Conservation (phyloP, 495 filamentous ascomycete species). For the Astrothelium subdiscretum region DNA sequence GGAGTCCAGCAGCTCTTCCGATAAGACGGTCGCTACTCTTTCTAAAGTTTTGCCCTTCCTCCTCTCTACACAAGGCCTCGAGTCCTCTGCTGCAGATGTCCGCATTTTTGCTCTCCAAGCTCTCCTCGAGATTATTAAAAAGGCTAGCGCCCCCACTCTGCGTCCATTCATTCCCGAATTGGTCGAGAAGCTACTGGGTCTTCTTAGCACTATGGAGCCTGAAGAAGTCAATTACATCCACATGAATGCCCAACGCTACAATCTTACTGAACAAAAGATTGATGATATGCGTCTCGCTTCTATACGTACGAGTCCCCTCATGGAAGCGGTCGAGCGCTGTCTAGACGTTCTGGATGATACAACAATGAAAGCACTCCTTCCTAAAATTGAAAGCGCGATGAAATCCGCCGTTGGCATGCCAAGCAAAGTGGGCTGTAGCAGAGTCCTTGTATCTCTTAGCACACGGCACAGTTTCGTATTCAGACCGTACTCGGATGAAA, state of each 20-base stretch:
- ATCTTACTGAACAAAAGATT: slow-evolving; percentile 68
- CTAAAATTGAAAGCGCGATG: slow-evolving; percentile 60
- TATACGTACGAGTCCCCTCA: slow-evolving; percentile 77
- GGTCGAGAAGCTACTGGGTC: slow-evolving; percentile 64
- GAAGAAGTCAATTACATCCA: slow-evolving; percentile 84
- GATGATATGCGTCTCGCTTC: slow-evolving; percentile 71
- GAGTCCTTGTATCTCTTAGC: slow-evolving; percentile 76
- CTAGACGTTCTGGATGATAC: slow-evolving; percentile 70
- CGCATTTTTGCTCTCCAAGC: slow-evolving; percentile 54
- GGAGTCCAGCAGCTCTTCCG: slow-evolving; percentile 63
- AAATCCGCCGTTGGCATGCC: slow-evolving; percentile 81
- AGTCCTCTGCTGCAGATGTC: slow-evolving; percentile 77
- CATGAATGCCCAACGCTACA: slow-evolving; percentile 78
- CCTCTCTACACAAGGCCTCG: slow-evolving; percentile 75
- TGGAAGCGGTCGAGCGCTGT: slow-evolving; percentile 84
- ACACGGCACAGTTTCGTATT: slow-evolving; percentile 65
- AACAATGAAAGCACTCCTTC: slow-evolving; percentile 62
- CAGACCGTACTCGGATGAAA: slow-evolving; percentile 61
- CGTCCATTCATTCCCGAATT: slow-evolving; percentile 71
- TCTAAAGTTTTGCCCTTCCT: slow-evolving; percentile 79
- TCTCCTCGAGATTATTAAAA: slow-evolving; percentile 79
- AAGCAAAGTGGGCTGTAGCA: slow-evolving; percentile 80
- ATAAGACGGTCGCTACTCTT: slow-evolving; percentile 64
- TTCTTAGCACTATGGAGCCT: slow-evolving; percentile 76
- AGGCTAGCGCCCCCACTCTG: slow-evolving; percentile 55